phyloP scores from a whole-genome alignment of 1,284 basidiomycete genomes.

The Sanghuangporus weigelae region DNA sequence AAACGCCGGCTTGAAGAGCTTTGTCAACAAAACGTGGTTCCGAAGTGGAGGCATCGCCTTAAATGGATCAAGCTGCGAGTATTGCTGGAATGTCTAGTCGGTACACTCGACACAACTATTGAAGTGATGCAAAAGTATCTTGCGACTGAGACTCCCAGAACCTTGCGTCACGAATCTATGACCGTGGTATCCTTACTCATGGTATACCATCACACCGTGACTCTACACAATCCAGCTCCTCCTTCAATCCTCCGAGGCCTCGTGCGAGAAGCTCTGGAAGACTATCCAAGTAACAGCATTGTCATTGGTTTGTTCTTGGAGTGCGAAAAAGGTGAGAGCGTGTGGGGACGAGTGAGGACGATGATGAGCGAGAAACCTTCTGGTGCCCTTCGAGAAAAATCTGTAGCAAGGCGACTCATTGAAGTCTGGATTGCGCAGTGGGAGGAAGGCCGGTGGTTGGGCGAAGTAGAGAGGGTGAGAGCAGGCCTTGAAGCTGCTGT shows the following conservation, averaged over 20 bases:
- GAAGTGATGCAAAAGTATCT: conserved; percentile 43
- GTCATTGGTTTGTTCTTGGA: conserved; percentile 76
- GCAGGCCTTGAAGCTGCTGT: conserved; percentile 56
- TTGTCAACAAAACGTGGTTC: conserved; percentile 2
- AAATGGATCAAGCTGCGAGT: conserved; percentile 60
- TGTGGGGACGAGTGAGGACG: conserved; percentile 63
- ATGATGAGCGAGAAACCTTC: conserved; percentile 43
- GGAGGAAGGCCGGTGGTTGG: conserved; percentile 65
- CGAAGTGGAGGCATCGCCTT: conserved; percentile 51
- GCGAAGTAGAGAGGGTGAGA: conserved; percentile 65
- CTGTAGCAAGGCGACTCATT: conserved; percentile 49
- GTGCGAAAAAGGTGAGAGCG: conserved; percentile 66
- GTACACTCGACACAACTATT: conserved; percentile 38
- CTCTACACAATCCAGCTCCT: conserved; percentile 52
- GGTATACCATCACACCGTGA: conserved; percentile 54
- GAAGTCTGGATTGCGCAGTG: conserved; percentile 77
- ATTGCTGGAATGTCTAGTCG: conserved; percentile 57
- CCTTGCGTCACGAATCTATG: conserved; percentile 51
- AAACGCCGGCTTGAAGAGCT: conserved; percentile 49
- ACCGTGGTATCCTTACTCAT: conserved; percentile 52
- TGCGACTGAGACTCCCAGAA: conserved; percentile 23
- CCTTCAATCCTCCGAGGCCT: conserved; percentile 58
- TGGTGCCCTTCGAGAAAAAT: conserved; percentile 38
- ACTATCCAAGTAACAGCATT: conserved; percentile 69
- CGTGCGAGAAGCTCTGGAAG: conserved; percentile 47